Conservation (phyloP, 148 eudicot species). For the Pouteria glomerata region DNA sequence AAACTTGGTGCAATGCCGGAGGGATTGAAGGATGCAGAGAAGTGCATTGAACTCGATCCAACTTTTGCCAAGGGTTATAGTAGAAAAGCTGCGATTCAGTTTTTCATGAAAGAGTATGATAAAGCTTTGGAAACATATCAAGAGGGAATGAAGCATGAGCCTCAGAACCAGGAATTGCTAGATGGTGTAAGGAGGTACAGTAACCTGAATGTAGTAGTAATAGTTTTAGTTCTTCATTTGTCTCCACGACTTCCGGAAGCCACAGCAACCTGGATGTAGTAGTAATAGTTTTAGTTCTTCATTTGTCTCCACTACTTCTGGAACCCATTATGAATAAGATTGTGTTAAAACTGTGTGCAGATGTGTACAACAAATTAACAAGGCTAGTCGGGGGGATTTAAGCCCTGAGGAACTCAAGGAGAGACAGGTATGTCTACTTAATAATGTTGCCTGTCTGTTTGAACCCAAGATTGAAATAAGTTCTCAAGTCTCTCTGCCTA, state of each 20-base stretch:
- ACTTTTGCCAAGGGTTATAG: slow-evolving; percentile 84
- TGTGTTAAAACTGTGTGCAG: slow-evolving; percentile 27
- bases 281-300: neutral
- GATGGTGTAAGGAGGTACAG: slow-evolving; percentile 84
- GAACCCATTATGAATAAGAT: too few relatives aligned
- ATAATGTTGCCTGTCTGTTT: neutral
- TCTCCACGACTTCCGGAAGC: too few relatives aligned
- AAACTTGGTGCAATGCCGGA: slow-evolving; percentile 91
- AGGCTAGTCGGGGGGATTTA: slow-evolving; percentile 89
- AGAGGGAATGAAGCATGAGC: slow-evolving; percentile 78
- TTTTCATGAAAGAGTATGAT: slow-evolving; percentile 93
- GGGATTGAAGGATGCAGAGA: slow-evolving; percentile 94
- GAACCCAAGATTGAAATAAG: neutral
- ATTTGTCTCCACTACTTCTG: too few relatives aligned
- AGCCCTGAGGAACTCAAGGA: slow-evolving; percentile 92
- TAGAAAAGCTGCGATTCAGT: slow-evolving; percentile 86
- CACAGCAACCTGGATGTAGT: neutral
- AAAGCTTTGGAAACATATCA: slow-evolving; percentile 94
- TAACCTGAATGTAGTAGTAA: neutral
- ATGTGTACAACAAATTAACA: slow-evolving; percentile 78
- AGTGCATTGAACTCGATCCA: slow-evolving; percentile 97
- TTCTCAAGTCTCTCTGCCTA: neutral
- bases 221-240: neutral
- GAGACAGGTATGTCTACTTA: slow-evolving; percentile 63
- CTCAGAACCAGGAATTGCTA: slow-evolving; percentile 65